Percentiles rank a stretch among this genome's conserved stretches.
These are phyloP conservation scores for Eucalyptus pauciflora DNA, from an alignment of 345 rosid species.

Conservation along the genomic window DNA sequence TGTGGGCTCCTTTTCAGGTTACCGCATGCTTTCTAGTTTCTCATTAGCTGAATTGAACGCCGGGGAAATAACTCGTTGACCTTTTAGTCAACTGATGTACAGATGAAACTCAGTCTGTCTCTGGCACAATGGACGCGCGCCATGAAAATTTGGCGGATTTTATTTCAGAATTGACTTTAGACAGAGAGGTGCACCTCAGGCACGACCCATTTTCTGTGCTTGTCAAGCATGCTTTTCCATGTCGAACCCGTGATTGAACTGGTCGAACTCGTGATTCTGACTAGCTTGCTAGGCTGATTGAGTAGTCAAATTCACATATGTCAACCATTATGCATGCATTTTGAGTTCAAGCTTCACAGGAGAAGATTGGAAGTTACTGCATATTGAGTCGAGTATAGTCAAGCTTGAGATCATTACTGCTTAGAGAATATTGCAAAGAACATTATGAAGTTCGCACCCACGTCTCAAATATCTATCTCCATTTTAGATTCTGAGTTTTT, in stretches of 20 bases:
- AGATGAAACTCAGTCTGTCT: background rate
- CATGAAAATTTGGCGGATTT: background rate
- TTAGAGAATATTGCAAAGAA: background rate
- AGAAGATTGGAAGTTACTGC: background rate
- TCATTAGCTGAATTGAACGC: background rate
- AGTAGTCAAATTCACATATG: background rate
- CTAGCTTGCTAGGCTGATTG: background rate
- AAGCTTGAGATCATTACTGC: background rate
- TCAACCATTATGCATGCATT: background rate
- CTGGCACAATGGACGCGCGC: background rate
- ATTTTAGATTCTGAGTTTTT: background rate
- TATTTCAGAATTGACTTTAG: background rate
- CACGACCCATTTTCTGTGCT: background rate
- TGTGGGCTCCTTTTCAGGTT: background rate
- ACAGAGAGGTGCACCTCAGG: background rate
- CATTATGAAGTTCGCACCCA: background rate
- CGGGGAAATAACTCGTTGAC: background rate
- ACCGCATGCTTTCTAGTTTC: background rate
- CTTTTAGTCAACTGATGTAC: background rate
- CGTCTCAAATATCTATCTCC: background rate
- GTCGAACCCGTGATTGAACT: background rate
- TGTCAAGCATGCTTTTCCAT: background rate
- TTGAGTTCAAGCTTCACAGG: background rate
- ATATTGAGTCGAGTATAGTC: background rate
- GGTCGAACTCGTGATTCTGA: background rate